Percentiles rank a stretch among this genome's conserved stretches.
Conservation (phyloP, 371 early-diverging fungal species). For the Rhizopus sp. region DNA sequence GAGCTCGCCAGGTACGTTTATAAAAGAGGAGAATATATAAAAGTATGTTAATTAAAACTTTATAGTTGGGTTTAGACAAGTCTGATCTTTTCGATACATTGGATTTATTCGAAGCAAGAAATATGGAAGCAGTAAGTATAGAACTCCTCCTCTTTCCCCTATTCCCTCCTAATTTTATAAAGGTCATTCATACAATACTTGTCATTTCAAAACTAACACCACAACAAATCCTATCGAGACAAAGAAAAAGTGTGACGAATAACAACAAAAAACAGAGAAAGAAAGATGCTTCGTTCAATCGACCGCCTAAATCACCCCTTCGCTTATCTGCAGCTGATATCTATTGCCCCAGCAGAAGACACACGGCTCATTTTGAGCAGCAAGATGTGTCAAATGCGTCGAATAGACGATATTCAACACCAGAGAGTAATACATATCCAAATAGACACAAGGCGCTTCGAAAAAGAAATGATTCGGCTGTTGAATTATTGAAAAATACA, state of each 20-base stretch:
- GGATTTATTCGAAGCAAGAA: conserved; percentile 88
- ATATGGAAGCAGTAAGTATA: conserved; percentile 70
- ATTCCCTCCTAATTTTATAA: conserved; percentile 4
- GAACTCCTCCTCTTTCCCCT: background rate
- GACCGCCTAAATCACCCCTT: conserved; percentile 49
- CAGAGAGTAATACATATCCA: conserved; percentile 24
- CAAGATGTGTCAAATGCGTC: background rate
- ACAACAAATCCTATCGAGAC: conserved; percentile 18
- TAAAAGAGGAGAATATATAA: conserved; percentile 2
- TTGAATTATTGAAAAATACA: conserved; percentile 16
- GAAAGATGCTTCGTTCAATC: conserved; percentile 10
- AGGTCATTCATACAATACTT: conserved; percentile 45
- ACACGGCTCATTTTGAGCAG: background rate
- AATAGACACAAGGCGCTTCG: conserved; percentile 17
- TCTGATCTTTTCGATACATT: conserved; percentile 88
- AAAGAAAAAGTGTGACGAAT: conserved; percentile 6
- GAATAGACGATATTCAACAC: background rate
- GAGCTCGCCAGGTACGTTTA: conserved; percentile 51
- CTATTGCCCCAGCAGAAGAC: conserved; percentile 13
- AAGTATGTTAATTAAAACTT: background rate
- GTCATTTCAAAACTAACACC: conserved; percentile 30
- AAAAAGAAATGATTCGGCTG: conserved; percentile 13
- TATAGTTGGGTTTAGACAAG: conserved; percentile 66
- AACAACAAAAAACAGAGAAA: conserved; percentile 4
- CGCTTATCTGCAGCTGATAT: conserved; percentile 29